A percentile compares a stretch with the other conserved stretches of the same genome.
These are phyloP conservation scores for Curvularia spicifera DNA, from an alignment of 2,329 filamentous ascomycete genomes.

Conservation along the genomic window DNA sequence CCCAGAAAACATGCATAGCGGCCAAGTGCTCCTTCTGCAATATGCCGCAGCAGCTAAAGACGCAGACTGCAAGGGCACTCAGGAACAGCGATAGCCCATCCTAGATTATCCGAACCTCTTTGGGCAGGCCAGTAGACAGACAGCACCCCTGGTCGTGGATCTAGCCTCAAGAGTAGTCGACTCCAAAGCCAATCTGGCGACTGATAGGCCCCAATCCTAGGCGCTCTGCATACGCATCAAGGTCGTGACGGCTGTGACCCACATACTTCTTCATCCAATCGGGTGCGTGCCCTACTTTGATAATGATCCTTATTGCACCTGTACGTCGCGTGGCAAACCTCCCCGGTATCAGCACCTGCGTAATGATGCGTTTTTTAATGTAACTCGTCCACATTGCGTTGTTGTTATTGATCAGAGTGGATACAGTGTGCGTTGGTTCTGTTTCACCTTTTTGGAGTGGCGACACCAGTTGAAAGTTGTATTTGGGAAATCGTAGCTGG, in stretches of 20 bases:
- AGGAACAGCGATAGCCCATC: background rate
- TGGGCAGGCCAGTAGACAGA: background rate
- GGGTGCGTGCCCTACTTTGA: background rate
- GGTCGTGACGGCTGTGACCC: background rate
- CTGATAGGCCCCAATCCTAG: background rate
- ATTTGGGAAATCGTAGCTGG: constrained; percentile 24
- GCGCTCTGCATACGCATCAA: background rate
- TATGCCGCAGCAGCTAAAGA: background rate
- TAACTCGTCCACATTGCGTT: constrained; percentile 2
- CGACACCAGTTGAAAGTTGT: constrained; percentile 10
- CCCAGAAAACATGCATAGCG: background rate
- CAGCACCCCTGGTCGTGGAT: no score
- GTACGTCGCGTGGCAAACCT: background rate
- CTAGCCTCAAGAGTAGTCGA: constrained; percentile 1
- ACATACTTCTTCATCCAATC: background rate
- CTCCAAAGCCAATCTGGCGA: background rate
- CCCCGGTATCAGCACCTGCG: background rate
- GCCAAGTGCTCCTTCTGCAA: background rate
- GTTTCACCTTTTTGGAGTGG: no score
- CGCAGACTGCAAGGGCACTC: background rate
- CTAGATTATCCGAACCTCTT: background rate
- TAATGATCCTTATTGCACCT: background rate
- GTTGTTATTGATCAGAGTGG: background rate
- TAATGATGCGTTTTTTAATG: constrained; percentile 7
- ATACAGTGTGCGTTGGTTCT: background rate